Conservation (phyloP, 2,329 filamentous ascomycete genomes). For the Xylariales sp. region DNA sequence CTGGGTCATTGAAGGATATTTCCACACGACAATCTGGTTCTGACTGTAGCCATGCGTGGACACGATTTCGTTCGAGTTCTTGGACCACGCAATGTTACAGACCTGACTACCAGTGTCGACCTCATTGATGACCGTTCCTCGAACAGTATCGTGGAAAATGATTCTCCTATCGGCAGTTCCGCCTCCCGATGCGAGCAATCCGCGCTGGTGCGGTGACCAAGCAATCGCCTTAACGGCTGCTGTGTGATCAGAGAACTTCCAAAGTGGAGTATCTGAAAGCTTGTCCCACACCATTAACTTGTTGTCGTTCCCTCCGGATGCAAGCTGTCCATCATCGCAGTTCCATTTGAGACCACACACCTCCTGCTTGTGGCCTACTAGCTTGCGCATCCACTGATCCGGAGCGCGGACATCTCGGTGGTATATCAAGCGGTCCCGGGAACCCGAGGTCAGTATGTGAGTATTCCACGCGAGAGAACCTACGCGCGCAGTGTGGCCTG, state of each 20-base stretch:
- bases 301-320: conserved; percentile 96
- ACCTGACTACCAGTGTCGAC: conserved; percentile 97
- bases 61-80: conserved; percentile 96
- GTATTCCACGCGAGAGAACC: conserved; percentile 97
- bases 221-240: conserved; percentile 97
- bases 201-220: conserved; percentile 95
- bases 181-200: conserved; percentile 89
- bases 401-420: conserved; percentile 93
- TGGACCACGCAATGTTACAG: conserved; percentile 97
- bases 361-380: conserved; percentile 96
- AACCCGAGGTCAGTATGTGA: conserved; percentile 93
- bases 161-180: conserved; percentile 95
- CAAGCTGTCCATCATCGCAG: conserved; percentile 88
- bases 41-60: conserved; percentile 96
- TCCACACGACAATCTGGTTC: conserved; percentile 99
- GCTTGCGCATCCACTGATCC: conserved; percentile 81
- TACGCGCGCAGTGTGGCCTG: conserved; percentile 87
- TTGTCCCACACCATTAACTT: conserved; percentile 99
- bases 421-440: conserved; percentile 87
- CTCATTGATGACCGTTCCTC: conserved; percentile 76
- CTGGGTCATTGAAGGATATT: conserved; percentile 97
- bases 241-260: conserved; percentile 91
- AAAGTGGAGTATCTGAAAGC: conserved; percentile 83
- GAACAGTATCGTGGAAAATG: conserved; percentile 94
- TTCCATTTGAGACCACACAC: conserved; percentile 98